phyloP scores from a whole-genome alignment of 345 rosid genomes.

The Mercurialis annua region DNA sequence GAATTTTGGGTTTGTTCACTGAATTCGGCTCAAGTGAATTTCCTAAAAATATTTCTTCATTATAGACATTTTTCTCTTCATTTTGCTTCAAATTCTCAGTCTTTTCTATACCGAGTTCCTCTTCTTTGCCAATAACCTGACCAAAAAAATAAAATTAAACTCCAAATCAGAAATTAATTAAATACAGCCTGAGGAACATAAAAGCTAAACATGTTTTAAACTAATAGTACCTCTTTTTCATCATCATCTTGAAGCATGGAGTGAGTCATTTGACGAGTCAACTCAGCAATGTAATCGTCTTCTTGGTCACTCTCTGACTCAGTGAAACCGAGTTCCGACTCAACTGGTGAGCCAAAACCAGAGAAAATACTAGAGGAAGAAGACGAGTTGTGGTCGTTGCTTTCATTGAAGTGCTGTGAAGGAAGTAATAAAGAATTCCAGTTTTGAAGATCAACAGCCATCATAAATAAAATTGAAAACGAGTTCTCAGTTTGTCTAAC shows the following conservation, averaged over 20 bases:
- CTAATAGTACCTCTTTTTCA: background rate
- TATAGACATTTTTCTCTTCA: slow-evolving; percentile 13
- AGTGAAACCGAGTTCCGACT: slow-evolving; percentile 32
- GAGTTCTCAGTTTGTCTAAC: background rate
- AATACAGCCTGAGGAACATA: background rate
- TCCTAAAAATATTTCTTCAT: slow-evolving; percentile 1
- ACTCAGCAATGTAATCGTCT: slow-evolving; percentile 56
- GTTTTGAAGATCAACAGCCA: slow-evolving; percentile 47
- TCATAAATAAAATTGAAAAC: slow-evolving; percentile 26
- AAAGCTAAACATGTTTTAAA: background rate
- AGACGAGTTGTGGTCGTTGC: slow-evolving; percentile 9
- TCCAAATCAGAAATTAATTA: slow-evolving; percentile 6
- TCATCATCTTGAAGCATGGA: slow-evolving; percentile 59
- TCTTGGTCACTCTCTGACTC: slow-evolving; percentile 40
- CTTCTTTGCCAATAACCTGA: slow-evolving; percentile 36
- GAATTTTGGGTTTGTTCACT: slow-evolving; percentile 7
- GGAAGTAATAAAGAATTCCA: slow-evolving; percentile 27
- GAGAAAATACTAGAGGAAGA: slow-evolving; percentile 18
- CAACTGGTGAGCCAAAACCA: slow-evolving; percentile 29
- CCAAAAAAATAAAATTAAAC: background rate
- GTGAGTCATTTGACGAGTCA: slow-evolving; percentile 82
- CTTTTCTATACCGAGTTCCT: slow-evolving; percentile 16
- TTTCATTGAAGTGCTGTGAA: slow-evolving; percentile 11
- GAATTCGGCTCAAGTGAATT: slow-evolving; percentile 12
- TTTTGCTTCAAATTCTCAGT: slow-evolving; percentile 34